These are phyloP conservation scores for Candida germanica DNA, from an alignment of 805 yeast species.

Conservation along the genomic window DNA sequence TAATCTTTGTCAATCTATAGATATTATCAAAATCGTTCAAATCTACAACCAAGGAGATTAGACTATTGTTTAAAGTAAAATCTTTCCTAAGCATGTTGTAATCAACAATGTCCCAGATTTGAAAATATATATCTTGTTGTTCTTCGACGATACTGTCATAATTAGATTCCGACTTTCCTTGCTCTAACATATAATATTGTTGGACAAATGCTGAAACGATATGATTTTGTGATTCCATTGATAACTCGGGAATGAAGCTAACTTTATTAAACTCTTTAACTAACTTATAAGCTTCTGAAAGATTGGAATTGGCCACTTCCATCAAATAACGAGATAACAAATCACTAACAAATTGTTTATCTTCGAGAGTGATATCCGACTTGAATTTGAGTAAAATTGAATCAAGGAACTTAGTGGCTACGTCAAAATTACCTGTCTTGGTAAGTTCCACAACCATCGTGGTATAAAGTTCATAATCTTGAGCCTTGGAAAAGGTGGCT, in stretches of 20 bases:
- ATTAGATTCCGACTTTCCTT: conserved; percentile 6
- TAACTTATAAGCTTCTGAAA: conserved; percentile 22
- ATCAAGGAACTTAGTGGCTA: conserved; percentile 59
- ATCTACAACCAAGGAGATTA: conserved; percentile 31
- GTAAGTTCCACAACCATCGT: conserved; percentile 51
- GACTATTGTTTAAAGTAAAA: conserved; percentile 20
- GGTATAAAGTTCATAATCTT: conserved; percentile 51
- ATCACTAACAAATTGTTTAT: conserved; percentile 30
- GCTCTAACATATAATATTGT: conserved; percentile 18
- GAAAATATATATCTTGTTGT: conserved; percentile 11
- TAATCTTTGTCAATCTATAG: conserved; percentile 35
- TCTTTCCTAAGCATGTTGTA: conserved; percentile 36
- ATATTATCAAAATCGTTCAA: conserved; percentile 31
- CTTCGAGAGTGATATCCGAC: conserved; percentile 22
- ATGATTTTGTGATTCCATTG: conserved; percentile 26
- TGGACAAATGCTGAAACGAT: conserved; percentile 26
- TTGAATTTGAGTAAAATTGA: conserved; percentile 44
- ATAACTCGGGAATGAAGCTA: conserved; percentile 34
- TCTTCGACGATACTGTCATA: conserved; percentile 1
- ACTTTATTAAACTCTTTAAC: conserved; percentile 26
- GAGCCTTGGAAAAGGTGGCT: conserved; percentile 10
- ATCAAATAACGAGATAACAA: conserved; percentile 45
- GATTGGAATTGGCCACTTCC: conserved; percentile 16
- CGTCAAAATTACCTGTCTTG: conserved; percentile 44
- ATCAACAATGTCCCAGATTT: conserved; percentile 32